Base-by-base conservation (phyloP, 108 stramenopile species). In the Skeletonema menzelii region DNA sequence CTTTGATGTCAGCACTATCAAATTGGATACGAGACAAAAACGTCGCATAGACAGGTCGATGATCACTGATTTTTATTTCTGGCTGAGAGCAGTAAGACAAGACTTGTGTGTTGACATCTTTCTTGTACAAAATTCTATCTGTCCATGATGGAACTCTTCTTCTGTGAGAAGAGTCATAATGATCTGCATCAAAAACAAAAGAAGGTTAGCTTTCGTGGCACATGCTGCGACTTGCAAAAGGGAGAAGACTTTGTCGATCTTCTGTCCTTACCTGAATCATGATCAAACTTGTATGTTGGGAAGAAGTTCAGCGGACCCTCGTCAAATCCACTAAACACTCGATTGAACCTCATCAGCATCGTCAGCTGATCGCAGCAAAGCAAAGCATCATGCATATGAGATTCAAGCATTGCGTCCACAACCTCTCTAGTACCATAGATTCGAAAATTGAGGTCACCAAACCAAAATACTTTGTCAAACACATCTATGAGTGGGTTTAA, bases 231-330 rank as follows among this genome's bases (percentile, higher is more conserved):
- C 35, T 12, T 12, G 8, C 7, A 53, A 8, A 53, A 10, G 20
- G 20, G 22, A 22, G 20, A 22, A 53, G 8, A 10, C 15, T 5
- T 17, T 46, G 15, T 19, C 40, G 14, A 46, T 4, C 35, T 8
- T 37, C 20, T 19, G 65, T 35, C 12, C 44, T 65, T 56, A 72
- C 75, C 75, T 27, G 75, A 71, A 47, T 56, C 72, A 67, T 81
- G 94, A 65, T 97, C 93, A 81, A 95, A 98, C 83, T 99, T 99
- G 87, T 98, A 99, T 12, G 99, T 99, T 15, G 98, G 97, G 8
- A 72, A 73, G 63, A 99, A 99, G 32, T 79, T 82, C 13, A 99
- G 40, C 0, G 71, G 56, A 27, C 95, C 94, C 76, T 99, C 98
- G 10, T 85, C 67, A 66, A 98, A 99, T 0, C 96, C 97, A 14